Conservation (phyloP, 2,329 filamentous ascomycete species). For the Xylaria sp. region DNA sequence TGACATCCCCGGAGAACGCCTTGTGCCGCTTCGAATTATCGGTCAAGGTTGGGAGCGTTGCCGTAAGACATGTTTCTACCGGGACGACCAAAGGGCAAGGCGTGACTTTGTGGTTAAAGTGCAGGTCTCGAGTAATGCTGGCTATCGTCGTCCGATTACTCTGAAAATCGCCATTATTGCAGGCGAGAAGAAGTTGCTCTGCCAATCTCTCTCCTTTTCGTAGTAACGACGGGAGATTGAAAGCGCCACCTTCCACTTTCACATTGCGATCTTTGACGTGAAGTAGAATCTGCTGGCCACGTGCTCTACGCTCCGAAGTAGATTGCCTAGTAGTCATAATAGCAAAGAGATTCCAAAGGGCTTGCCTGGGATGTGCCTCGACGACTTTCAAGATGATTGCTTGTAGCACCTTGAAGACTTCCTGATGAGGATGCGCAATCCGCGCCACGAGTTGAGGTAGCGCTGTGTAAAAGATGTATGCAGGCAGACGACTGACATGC, state of each 20-base stretch:
- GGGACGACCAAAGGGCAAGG: slow-evolving; percentile 89
- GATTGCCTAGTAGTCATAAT: slow-evolving; percentile 80
- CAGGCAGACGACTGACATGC: slow-evolving; percentile 73
- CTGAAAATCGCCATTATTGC: slow-evolving; percentile 76
- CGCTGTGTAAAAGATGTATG: slow-evolving; percentile 80
- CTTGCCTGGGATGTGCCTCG: slow-evolving; percentile 84
- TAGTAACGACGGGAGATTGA: slow-evolving; percentile 74
- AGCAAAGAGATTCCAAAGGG: slow-evolving; percentile 88
- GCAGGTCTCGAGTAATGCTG: slow-evolving; percentile 77
- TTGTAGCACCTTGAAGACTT: slow-evolving; percentile 78
- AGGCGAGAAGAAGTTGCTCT: slow-evolving; percentile 79
- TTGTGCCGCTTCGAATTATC: slow-evolving; percentile 79
- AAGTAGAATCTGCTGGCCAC: slow-evolving; percentile 59
- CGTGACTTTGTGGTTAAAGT: slow-evolving; percentile 83
- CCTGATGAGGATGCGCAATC: slow-evolving; percentile 82
- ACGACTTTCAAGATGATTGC: slow-evolving; percentile 88
- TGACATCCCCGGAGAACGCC: slow-evolving; percentile 84
- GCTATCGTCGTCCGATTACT: slow-evolving; percentile 70
- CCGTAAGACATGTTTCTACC: slow-evolving; percentile 81
- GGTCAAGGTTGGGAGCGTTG: slow-evolving; percentile 76
- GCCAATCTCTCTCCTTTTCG: slow-evolving; percentile 81
- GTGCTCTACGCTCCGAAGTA: slow-evolving; percentile 62
- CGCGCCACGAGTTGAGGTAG: slow-evolving; percentile 95
- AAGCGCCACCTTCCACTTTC: slow-evolving; percentile 56
- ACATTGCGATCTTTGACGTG: slow-evolving; percentile 54